Percentiles rank a stretch among this genome's conserved stretches.
phyloP scores from a whole-genome alignment of 2,329 filamentous ascomycete species.

The Fusarium lateritium region DNA sequence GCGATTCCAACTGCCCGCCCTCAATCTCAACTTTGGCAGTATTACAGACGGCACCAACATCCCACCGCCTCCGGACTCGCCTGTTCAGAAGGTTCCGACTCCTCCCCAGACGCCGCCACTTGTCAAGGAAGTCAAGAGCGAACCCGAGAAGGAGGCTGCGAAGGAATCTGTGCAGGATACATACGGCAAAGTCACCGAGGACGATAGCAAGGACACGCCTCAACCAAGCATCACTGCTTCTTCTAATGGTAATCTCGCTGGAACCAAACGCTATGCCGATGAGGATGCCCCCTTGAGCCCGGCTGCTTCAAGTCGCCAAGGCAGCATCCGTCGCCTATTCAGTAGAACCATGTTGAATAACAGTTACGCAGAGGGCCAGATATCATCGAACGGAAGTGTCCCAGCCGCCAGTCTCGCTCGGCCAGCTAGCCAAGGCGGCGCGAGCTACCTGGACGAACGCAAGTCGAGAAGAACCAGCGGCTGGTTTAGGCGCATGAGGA shows the following conservation, averaged over 20 bases:
- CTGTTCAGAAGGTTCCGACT: constrained; percentile 63
- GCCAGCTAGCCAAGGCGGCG: constrained; percentile 66
- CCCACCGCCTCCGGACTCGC: constrained; percentile 70
- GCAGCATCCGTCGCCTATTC: constrained; percentile 71
- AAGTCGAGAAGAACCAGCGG: constrained; percentile 70
- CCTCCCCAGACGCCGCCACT: constrained; percentile 57
- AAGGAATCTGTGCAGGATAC: constrained; percentile 19
- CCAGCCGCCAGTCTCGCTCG: constrained; percentile 55
- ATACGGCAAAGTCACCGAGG: constrained; percentile 36
- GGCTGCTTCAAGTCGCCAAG: constrained; percentile 65
- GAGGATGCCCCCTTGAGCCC: constrained; percentile 68
- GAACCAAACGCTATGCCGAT: constrained; percentile 66
- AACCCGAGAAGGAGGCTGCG: constrained; percentile 30
- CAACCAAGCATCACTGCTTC: constrained; percentile 46
- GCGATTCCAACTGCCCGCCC: constrained; percentile 70
- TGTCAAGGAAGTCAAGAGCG: constrained; percentile 46
- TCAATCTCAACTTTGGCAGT: constrained; percentile 71
- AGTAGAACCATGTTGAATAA: constrained; percentile 70
- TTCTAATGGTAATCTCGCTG: constrained; percentile 61
- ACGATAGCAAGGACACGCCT: constrained; percentile 36
- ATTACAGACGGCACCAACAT: constrained; percentile 74
- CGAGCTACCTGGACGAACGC: constrained; percentile 65
- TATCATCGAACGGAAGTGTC: constrained; percentile 56
- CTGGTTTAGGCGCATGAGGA: constrained; percentile 70
- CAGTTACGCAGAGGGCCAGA: constrained; percentile 66